Percentiles rank a stretch among this genome's conserved stretches.
phyloP scores from a whole-genome alignment of 306 rosid genomes.

The Ochetophila trinervis region DNA sequence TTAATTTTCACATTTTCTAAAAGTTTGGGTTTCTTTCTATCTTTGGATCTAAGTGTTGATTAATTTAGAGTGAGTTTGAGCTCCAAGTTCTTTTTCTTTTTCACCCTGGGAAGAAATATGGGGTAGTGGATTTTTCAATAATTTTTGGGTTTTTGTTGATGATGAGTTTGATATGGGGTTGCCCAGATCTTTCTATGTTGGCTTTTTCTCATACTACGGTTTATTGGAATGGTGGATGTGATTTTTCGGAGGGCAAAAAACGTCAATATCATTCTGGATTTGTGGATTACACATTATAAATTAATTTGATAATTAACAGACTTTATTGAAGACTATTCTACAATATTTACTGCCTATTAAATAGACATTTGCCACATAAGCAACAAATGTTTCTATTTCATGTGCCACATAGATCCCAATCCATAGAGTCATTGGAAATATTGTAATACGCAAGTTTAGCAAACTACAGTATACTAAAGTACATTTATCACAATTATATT shows the following conservation, averaged over 20 bases:
- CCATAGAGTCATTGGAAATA: too few species aligned
- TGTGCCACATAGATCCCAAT: too few species aligned
- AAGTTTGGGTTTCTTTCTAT: conserved; percentile 2
- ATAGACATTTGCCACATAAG: too few species aligned
- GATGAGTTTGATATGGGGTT: conserved; percentile 2
- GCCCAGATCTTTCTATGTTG: conserved; percentile 3
- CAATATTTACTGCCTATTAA: too few species aligned
- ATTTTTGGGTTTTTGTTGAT: neutral
- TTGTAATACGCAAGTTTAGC: too few species aligned
- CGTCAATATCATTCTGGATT: neutral
- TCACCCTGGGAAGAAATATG: conserved; percentile 3
- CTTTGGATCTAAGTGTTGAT: conserved; percentile 26
- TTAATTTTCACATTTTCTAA: neutral
- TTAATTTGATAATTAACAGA: too few species aligned
- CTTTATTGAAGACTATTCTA: too few species aligned
- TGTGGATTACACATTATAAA: neutral
- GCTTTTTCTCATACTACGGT: neutral
- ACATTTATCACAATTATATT: too few species aligned
- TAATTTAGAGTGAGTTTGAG: conserved; percentile 10
- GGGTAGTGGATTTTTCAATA: conserved; percentile 17
- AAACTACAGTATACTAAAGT: too few species aligned
- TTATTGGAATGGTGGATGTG: neutral
- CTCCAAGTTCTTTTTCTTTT: conserved; percentile 15
- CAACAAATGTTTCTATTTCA: too few species aligned
- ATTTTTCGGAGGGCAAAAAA: neutral